Percentiles rank a stretch among this genome's conserved stretches.
phyloP scores from a whole-genome alignment of 495 filamentous ascomycete species.

The Aspergillus ellipticus region DNA sequence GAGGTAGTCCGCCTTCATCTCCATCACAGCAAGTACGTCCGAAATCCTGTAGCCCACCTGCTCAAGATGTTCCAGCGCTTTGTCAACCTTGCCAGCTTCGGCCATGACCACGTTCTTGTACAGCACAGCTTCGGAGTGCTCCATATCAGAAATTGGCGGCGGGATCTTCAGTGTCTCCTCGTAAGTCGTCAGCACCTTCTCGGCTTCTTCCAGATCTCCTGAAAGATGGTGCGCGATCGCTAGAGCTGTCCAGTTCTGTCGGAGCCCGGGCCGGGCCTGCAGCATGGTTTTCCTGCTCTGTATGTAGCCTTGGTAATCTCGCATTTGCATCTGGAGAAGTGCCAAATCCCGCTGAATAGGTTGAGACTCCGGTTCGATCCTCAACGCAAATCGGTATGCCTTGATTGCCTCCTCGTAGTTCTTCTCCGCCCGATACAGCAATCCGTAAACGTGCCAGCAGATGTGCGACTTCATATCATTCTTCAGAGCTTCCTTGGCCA shows the following conservation, averaged over 20 bases:
- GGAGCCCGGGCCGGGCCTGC: conserved; percentile 68
- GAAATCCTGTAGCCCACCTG: conserved; percentile 68
- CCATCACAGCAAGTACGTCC: conserved; percentile 86
- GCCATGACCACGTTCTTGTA: conserved; percentile 97
- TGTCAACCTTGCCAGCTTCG: conserved; percentile 71
- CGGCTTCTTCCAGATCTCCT: conserved; percentile 78
- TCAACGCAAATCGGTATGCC: conserved; percentile 92
- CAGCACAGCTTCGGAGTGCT: conserved; percentile 91
- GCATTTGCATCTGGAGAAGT: conserved; percentile 91
- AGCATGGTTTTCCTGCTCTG: conserved; percentile 82
- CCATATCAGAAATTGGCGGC: conserved; percentile 73
- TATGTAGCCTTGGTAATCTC: conserved; percentile 91
- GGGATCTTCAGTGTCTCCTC: conserved; percentile 83
- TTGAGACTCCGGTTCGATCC: conserved; percentile 84
- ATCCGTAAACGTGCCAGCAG: conserved; percentile 99
- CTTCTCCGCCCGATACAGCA: conserved; percentile 87
- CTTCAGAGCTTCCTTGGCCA: conserved; percentile 85
- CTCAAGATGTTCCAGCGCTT: conserved; percentile 84
- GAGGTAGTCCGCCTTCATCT: conserved; percentile 82
- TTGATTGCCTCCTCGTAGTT: conserved; percentile 99
- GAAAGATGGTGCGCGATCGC: conserved; percentile 89
- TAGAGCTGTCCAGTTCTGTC: conserved; percentile 94
- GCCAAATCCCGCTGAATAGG: conserved; percentile 95
- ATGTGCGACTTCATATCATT: conserved; percentile 98
- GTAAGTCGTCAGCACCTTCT: conserved; percentile 85